These are phyloP conservation scores for Yarrowia divulgata DNA, from an alignment of 805 yeast genomes.

Conservation along the genomic window DNA sequence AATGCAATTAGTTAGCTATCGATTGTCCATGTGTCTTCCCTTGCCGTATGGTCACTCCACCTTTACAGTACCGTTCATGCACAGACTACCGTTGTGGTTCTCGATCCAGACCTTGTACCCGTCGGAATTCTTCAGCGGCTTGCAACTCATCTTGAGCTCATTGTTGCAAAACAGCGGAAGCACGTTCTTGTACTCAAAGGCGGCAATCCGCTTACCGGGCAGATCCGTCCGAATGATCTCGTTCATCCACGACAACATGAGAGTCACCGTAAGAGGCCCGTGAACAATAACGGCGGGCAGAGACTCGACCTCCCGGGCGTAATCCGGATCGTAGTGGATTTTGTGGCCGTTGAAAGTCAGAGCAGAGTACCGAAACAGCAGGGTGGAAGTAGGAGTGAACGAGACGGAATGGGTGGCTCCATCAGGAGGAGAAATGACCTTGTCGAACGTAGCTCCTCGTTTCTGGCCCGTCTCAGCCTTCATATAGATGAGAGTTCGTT, in stretches of 20 bases:
- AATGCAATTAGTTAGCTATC: neutral
- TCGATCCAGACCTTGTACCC: conserved; percentile 48
- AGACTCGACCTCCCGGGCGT: conserved; percentile 62
- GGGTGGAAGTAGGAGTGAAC: conserved; percentile 53
- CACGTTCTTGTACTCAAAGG: conserved; percentile 58
- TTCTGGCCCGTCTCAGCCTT: conserved; percentile 47
- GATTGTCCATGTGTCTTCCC: too few relatives aligned
- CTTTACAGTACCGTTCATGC: conserved; percentile 45
- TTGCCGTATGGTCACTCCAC: conserved; percentile 11
- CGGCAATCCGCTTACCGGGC: conserved; percentile 44
- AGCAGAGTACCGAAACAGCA: conserved; percentile 71
- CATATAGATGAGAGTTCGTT: conserved; percentile 68
- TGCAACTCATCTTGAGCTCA: conserved; percentile 44
- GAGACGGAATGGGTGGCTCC: conserved; percentile 40
- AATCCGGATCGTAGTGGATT: conserved; percentile 73
- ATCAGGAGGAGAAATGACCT: conserved; percentile 41
- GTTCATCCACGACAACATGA: conserved; percentile 62
- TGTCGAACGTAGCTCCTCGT: conserved; percentile 42
- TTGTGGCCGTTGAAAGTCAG: conserved; percentile 83
- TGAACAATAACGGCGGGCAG: conserved; percentile 71
- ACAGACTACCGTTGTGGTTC: conserved; percentile 42
- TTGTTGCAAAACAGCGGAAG: conserved; percentile 60
- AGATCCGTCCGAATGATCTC: conserved; percentile 41
- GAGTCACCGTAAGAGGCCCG: conserved; percentile 78
- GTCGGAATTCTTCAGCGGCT: conserved; percentile 47